Conservation (phyloP, 768 basidiomycete species). For the Tulasnella sp. region DNA sequence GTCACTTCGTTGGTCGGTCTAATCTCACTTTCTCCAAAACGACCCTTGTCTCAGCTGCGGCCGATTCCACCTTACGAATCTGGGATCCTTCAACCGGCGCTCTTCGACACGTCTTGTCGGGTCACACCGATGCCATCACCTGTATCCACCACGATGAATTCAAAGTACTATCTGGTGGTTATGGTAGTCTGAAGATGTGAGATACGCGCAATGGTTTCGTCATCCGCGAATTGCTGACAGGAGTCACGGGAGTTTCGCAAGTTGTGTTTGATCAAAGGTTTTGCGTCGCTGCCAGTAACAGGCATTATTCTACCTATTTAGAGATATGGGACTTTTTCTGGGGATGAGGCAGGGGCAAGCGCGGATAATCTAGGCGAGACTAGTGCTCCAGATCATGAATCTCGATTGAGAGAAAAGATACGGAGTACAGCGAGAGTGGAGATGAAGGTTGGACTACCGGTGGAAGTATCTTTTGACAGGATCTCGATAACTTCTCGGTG, state of each 20-base stretch:
- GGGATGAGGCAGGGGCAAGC: conserved; percentile 46
- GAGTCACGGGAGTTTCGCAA: conserved; percentile 95
- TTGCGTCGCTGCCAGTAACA: conserved; percentile 88
- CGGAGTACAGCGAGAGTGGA: conserved; percentile 48
- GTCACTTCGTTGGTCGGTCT: conserved; percentile 92
- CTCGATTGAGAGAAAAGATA: conserved; percentile 31
- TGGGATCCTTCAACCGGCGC: conserved; percentile 86
- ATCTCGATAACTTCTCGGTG: no score
- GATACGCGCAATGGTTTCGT: conserved; percentile 77
- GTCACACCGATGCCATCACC: conserved; percentile 95
- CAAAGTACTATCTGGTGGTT: conserved; percentile 89
- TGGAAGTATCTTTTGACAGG: neutral
- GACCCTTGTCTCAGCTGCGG: conserved; percentile 87
- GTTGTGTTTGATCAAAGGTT: conserved; percentile 89
- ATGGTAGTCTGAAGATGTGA: conserved; percentile 98
- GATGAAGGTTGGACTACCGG: conserved; percentile 31
- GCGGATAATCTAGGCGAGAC: conserved; percentile 46
- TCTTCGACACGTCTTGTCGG: conserved; percentile 66
- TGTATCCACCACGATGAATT: conserved; percentile 99
- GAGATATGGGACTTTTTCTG: conserved; percentile 86
- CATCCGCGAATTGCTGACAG: conserved; percentile 76
- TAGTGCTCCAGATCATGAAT: conserved; percentile 11
- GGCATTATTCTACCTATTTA: conserved; percentile 59
- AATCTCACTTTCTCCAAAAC: conserved; percentile 78
- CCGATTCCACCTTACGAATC: conserved; percentile 85